Base-by-base conservation (phyloP, 1,284 basidiomycete species). In the Heliocybe sulcata region DNA sequence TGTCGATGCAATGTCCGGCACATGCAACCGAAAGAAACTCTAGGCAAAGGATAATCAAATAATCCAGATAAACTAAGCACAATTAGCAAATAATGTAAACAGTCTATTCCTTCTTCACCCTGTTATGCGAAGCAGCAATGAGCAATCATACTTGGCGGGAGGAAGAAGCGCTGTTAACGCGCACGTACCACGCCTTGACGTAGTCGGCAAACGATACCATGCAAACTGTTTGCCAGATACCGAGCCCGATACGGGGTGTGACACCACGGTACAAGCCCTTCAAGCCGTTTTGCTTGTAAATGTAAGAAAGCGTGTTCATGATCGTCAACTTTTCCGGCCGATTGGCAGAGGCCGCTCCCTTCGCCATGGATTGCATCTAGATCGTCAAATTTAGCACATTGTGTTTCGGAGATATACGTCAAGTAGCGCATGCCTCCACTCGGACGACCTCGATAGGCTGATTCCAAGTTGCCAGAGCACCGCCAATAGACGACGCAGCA, bases 291-390 rank as follows among this genome's bases (percentile, higher is more conserved):
- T 96, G 93, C 69, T 83, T 87, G 84, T 98, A 98, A 67, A 98
- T 92, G 76, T 93, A 98, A 20, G 72, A 75, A 54, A 98, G 75
- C 0, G 96, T 99, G 76, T 91, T 96, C 60, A 91, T 60, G 57
- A 99, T 94, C 4, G 94, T 98, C 54, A 92, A 79, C 72, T 98
- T 98, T 47, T 79, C 85, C 1, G 94, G 94, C 51, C 93, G 85
- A 67, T 92, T 92, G 47, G 79, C 76, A 60, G 78, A 80, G 38
- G 76, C 79, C 54, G 85, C 82, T 33, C 78, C 77, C 65, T 98
- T 98, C 35, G 92, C 85, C 87, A 98, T 97, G 49, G 93, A 96
- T 84, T 99, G 97, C 97, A 99, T 99, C 90, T 93, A 61, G 16
- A 25, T 45, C 23, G 22, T 4, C 26, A 38, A 38, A 14, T 16